phyloP scores from a whole-genome alignment of 768 basidiomycete genomes.

The Leccinum fibrillosum region DNA sequence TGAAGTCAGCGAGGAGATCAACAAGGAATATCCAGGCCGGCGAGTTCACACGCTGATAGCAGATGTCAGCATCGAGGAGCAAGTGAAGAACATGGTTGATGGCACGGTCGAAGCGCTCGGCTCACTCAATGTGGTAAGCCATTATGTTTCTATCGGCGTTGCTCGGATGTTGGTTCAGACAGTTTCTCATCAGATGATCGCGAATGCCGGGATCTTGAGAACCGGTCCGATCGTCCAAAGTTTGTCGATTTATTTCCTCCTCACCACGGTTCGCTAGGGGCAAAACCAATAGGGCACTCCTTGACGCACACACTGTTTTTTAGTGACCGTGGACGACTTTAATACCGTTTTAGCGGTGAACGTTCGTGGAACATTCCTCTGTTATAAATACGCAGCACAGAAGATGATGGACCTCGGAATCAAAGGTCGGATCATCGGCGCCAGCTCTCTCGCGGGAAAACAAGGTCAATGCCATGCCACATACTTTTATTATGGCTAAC shows the following conservation, averaged over 20 bases:
- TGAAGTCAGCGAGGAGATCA: conserved; percentile 13
- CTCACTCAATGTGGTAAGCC: conserved; percentile 35
- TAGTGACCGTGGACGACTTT: conserved; percentile 33
- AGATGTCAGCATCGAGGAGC: conserved; percentile 28
- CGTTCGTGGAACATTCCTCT: conserved; percentile 37
- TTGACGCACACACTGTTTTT: not conserved
- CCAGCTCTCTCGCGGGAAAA: conserved; percentile 36
- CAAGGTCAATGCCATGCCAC: conserved; percentile 13
- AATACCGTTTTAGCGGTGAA: conserved; percentile 38
- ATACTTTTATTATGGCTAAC: not conserved
- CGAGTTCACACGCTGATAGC: conserved; percentile 13
- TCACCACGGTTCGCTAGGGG: not conserved
- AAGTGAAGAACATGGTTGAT: conserved; percentile 32
- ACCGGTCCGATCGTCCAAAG: conserved; percentile 5
- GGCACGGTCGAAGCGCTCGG: conserved; percentile 24
- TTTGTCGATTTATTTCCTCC: not conserved
- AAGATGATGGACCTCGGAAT: conserved; percentile 43
- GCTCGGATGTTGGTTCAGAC: conserved; percentile 4
- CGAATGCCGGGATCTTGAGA: conserved; percentile 18
- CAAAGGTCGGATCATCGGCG: conserved; percentile 42
- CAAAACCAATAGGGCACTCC: not conserved
- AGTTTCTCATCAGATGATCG: conserved; percentile 11
- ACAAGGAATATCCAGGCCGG: conserved; percentile 2
- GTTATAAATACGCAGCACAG: conserved; percentile 41
- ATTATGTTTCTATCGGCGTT: not conserved